Conservation (phyloP, 257 asterid genomes). For the Solanum boliviense region DNA sequence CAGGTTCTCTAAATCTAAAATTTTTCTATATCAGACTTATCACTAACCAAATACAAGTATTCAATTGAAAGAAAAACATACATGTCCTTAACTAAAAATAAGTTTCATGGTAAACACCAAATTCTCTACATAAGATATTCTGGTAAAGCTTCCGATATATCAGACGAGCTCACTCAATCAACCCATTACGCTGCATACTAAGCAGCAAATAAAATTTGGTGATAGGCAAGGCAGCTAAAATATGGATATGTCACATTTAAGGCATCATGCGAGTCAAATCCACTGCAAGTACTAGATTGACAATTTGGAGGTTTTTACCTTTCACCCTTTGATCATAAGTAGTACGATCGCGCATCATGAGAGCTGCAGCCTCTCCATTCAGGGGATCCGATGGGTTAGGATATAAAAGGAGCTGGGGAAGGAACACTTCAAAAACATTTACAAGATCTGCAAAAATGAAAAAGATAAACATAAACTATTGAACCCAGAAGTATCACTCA, state of each 20-base stretch:
- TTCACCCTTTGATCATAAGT: constrained; percentile 67
- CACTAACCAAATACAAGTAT: background rate
- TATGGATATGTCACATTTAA: background rate
- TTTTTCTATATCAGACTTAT: background rate
- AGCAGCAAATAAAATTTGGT: background rate
- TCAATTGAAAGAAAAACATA: background rate
- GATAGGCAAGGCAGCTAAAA: background rate
- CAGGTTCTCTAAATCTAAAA: background rate
- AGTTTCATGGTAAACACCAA: background rate
- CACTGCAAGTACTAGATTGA: background rate
- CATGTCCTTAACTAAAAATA: background rate
- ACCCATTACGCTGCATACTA: background rate
- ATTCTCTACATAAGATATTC: background rate
- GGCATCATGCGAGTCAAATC: background rate
- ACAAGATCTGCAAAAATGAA: constrained; percentile 51
- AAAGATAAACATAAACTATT: background rate
- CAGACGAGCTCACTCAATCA: background rate
- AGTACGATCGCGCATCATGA: constrained; percentile 74
- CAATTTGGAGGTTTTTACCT: constrained; percentile 35
- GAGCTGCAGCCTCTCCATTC: constrained; percentile 90
- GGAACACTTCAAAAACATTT: constrained; percentile 88
- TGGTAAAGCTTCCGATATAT: background rate
- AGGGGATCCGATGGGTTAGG: constrained; percentile 90
- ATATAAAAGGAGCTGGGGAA: constrained; percentile 86
- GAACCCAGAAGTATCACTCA: background rate